Base-by-base conservation (phyloP, 371 early-diverging fungal species). In the Mortierella sp. region DNA sequence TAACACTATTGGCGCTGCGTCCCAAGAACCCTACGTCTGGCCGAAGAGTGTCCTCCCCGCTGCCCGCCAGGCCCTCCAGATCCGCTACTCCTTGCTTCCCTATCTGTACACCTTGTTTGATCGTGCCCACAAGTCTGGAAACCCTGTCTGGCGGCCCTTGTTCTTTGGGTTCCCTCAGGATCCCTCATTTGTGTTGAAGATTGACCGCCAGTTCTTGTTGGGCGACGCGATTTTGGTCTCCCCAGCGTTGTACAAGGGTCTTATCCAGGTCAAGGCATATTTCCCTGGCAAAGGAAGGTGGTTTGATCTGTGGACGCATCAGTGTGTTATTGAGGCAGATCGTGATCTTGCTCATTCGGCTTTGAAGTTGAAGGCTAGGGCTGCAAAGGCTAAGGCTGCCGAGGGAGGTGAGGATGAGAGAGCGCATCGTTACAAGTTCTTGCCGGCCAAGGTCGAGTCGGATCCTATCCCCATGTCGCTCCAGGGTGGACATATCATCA, bases 51-150 rank as follows among this genome's bases (percentile, higher is more conserved):
- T 93, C 24, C 73, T 90, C 44, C 85, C 88, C 13, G 79, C 88
- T n/a, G 85, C 91, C 26, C 84, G 91, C 16, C 87, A 89, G 24
- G 91, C 92, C 3, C 80, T 95, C 57, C 70, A 79, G 55, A 88
- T 91, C 73, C 90, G 95, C 63, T 95, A 95, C 82, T 84, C 89
- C n/a, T 84, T 95, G 26, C 74, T 95, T n/a, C 94, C 95, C 0
- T 93, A 92, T 79, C 87, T 81, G 74, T 95, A 95, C 80, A 93
- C 95, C 10, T 79, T 93, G n/a, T 91, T 92, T 81, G 84, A 90
- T 47, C 78, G 82, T 48, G 86, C 92, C 42, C 84, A 88, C 54
- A 68, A 72, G 28, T 79, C 87, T 0, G 94, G 94, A 26, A 81
- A 79, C 63, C 92, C 92, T 1, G 78, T 94, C 28, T 85, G 91